A percentile compares a stretch with the other conserved stretches of the same genome.
Evolutionary conservation across 2,329 filamentous ascomycete species (phyloP).

Genomic region (Colletotrichum sidae): DNA sequence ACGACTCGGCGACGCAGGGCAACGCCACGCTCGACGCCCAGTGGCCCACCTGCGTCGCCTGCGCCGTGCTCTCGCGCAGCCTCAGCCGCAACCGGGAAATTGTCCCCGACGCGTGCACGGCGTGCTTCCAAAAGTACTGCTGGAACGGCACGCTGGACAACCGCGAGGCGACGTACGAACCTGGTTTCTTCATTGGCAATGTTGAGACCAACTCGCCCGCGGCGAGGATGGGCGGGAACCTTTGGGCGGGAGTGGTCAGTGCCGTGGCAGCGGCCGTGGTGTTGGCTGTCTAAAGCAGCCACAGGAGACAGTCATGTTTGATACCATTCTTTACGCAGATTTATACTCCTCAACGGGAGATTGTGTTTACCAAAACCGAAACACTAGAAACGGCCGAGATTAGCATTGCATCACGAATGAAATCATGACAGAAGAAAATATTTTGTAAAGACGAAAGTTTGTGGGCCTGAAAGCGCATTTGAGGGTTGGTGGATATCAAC

Average conservation of each 20-base stretch:
- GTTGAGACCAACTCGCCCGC: conserved; percentile 34
- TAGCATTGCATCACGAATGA: conserved; percentile 17
- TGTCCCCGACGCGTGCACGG: conserved; percentile 77
- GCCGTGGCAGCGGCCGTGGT: conserved; percentile 8
- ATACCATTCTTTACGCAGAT: no score
- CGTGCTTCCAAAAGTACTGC: conserved; percentile 87
- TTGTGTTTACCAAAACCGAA: not conserved
- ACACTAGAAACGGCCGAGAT: conserved; percentile 16
- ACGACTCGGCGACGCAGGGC: conserved; percentile 83
- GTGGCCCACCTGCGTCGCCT: conserved; percentile 89
- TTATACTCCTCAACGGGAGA: no score
- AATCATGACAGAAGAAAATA: conserved; percentile 3
- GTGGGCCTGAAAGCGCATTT: no score
- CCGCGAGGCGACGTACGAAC: conserved; percentile 43
- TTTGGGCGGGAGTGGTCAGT: conserved; percentile 26
- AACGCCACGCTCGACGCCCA: conserved; percentile 79
- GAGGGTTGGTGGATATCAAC: conserved; percentile 28
- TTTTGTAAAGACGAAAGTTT: not conserved
- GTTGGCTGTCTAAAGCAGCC: conserved; percentile 7
- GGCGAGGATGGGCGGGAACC: conserved; percentile 6
- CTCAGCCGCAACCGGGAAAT: conserved; percentile 76
- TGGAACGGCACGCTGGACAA: conserved; percentile 81
- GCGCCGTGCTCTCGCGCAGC: conserved; percentile 84
- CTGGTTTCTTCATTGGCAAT: conserved; percentile 44
- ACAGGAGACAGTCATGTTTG: not conserved